Conservation (phyloP, 768 basidiomycete species). For the Kwoniella sp. region DNA sequence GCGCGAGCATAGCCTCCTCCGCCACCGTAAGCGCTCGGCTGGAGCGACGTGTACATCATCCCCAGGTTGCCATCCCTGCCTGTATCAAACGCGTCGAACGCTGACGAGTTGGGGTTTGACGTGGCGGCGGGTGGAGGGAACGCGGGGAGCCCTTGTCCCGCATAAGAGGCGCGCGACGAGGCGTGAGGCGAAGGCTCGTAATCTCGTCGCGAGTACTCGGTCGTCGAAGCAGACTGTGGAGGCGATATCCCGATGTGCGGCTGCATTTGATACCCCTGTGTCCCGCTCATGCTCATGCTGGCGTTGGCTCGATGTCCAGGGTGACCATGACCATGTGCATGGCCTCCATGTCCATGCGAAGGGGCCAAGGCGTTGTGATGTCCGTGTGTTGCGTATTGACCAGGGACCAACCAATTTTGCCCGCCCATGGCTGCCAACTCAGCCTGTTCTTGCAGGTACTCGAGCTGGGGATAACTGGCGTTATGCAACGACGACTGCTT, state of each 20-base stretch:
- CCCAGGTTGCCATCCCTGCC: conserved; percentile 25
- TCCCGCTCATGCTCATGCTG: conserved; percentile 12
- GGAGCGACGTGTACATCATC: conserved; percentile 41
- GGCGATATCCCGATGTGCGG: conserved; percentile 35
- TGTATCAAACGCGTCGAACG: conserved; percentile 38
- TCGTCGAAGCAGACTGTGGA: conserved; percentile 2
- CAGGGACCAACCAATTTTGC: conserved; percentile 37
- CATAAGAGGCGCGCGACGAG: background rate
- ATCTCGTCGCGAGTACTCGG: conserved; percentile 13
- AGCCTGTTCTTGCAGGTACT: conserved; percentile 88
- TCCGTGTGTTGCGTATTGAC: conserved; percentile 14
- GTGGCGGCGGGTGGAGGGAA: conserved; percentile 41
- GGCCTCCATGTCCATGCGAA: conserved; percentile 9
- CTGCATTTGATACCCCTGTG: conserved; percentile 36
- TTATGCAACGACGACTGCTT: conserved; percentile 49
- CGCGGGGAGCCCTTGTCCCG: conserved; percentile 28
- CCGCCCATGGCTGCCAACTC: conserved; percentile 50
- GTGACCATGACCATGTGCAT: conserved; percentile 5
- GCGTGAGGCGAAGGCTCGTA: conserved; percentile 24
- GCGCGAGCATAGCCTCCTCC: background rate
- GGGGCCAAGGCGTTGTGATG: no score
- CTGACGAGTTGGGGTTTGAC: conserved; percentile 9
- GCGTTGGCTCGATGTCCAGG: conserved; percentile 11
- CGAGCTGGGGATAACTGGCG: conserved; percentile 83
- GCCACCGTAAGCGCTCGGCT: conserved; percentile 21